Evolutionary conservation across 2,329 filamentous ascomycete species (phyloP), one percentile per base, ranked within the genome.

Genomic region (Graphilbum sp.): DNA sequence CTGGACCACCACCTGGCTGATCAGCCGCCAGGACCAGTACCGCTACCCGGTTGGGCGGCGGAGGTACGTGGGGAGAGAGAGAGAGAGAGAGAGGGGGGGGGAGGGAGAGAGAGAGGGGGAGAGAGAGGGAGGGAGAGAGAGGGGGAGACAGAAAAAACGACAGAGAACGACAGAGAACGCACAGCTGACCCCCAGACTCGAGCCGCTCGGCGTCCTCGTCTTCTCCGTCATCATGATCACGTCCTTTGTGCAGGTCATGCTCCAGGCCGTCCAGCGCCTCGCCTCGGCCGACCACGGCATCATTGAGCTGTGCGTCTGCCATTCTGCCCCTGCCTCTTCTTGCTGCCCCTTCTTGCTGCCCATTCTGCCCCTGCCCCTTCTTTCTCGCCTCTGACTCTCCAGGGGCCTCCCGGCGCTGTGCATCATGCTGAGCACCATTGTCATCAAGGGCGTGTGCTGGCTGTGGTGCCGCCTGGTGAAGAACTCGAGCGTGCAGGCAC

Each of bases 221-320:
- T 90, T 88, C 58, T 81, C 78, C 15, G 71, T 87, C 42, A 82
- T 88, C 52, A 90, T 90, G 81, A 79, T 88, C 45, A 86, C 79
- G 0, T 82, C 79, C 0, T 88, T 90, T 58, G 72, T 75, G 46
- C 83, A 90, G 56, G 82, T 90, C 31, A 73, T 68, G 29, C 62
- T 87, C 12, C 64, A 85, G 57, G 82, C 79, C 50, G 57, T 81
- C 23, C 66, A 75, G 45, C 72, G 74, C 2, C 64, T 90, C 8
- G 62, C 65, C 8, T 62, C 64, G 12, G 54, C 63, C 3, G 67
- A 84, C 40, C 80, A 74, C 47, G 63, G 67, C 16, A 62, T 92
- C 16, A 75, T 94, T n/a, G 57, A 81, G 48, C 69, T 94, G 53
- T 61, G 42, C 44, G 57, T 52, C 16, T 6, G 13, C 33, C n/a